Conservation (phyloP, 176 grass and related monocot genomes). For the Guadua angustifolia region DNA sequence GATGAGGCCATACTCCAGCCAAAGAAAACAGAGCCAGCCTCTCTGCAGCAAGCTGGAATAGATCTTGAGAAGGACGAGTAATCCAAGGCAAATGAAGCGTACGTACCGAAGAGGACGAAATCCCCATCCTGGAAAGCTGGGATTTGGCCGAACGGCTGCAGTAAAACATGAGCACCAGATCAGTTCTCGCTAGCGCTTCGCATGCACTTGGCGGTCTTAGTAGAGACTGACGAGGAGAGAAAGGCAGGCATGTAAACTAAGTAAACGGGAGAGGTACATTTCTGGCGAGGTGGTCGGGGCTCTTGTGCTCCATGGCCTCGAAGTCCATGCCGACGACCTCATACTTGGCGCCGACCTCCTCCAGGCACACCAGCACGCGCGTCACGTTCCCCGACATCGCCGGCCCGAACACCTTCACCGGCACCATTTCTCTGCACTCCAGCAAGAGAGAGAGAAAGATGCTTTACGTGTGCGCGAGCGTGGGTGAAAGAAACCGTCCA, state of each 20-base stretch:
- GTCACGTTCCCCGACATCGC: slow-evolving; percentile 21
- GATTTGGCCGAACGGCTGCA: neutral
- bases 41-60: too few species aligned
- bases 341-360: slow-evolving; percentile 56
- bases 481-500: too few species aligned
- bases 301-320: neutral
- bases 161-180: neutral
- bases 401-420: slow-evolving; percentile 52
- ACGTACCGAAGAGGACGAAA: neutral
- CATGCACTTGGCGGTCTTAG: too few species aligned
- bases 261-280: slow-evolving; percentile 30
- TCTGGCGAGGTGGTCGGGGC: slow-evolving; percentile 48
- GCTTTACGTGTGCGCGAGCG: too few species aligned
- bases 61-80: too few species aligned
- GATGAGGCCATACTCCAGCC: too few species aligned
- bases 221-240: too few species aligned
- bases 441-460: too few species aligned
- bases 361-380: slow-evolving; percentile 54
- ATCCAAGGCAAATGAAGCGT: neutral
- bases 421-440: neutral
- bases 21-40: too few species aligned
- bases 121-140: neutral
- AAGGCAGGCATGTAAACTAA: neutral
- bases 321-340: slow-evolving; percentile 38
- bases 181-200: neutral